A percentile compares a stretch with the other conserved stretches of the same genome.
phyloP scores from a whole-genome alignment of 257 asterid genomes.

The Cynanchum wilfordii region DNA sequence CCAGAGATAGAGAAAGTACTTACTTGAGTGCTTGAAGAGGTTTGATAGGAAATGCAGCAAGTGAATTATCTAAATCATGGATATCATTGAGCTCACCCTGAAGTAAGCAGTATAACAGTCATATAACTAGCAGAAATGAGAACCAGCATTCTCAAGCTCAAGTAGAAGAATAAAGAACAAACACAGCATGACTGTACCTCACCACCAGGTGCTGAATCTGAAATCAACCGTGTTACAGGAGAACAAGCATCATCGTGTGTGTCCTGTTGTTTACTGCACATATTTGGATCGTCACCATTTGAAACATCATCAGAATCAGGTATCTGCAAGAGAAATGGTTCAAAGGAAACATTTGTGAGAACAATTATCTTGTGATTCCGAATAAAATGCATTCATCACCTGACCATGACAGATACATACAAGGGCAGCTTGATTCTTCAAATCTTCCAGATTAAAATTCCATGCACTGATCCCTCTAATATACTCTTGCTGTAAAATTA shows the following conservation, averaged over 20 bases:
- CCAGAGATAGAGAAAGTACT: not conserved
- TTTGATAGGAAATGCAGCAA: constrained; percentile 84
- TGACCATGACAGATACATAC: constrained; percentile 38
- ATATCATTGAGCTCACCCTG: constrained; percentile 61
- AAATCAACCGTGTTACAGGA: constrained; percentile 33
- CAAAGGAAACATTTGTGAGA: constrained; percentile 3
- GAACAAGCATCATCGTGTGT: constrained; percentile 41
- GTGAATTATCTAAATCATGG: constrained; percentile 66
- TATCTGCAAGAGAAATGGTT: constrained; percentile 50
- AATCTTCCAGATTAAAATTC: constrained; percentile 94
- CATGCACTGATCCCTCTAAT: constrained; percentile 96
- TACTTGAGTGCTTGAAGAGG: constrained; percentile 97
- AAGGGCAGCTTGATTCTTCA: constrained; percentile 89
- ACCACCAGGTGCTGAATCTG: constrained; percentile 35
- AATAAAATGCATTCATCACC: constrained; percentile 21
- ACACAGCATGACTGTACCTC: constrained; percentile 36
- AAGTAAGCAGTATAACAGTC: constrained; percentile 15
- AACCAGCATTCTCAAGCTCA: not conserved
- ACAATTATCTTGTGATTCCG: not conserved
- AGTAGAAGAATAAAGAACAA: not conserved
- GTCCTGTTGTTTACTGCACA: constrained; percentile 36
- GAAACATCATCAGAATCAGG: constrained; percentile 58
- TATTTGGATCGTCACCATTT: constrained; percentile 50
- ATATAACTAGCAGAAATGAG: constrained; percentile 9
- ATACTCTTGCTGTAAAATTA: constrained; percentile 79